Conservation (phyloP, 345 rosid genomes). For the Pistacia integerrima region DNA sequence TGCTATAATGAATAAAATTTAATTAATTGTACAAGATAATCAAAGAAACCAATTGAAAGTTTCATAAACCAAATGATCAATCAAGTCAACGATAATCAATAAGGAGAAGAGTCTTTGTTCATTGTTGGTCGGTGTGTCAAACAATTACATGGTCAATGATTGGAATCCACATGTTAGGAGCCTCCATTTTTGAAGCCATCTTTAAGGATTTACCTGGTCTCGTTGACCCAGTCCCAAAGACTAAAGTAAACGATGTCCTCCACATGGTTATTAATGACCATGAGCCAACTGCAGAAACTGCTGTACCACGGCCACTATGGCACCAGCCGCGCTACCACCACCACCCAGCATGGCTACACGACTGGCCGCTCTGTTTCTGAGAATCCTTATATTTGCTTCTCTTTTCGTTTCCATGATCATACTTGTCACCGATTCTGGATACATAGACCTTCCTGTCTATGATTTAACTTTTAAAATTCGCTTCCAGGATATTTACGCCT, state of each 20-base stretch:
- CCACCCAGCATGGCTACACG: slow-evolving; percentile 14
- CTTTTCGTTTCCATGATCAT: slow-evolving; percentile 17
- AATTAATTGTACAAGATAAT: too few species aligned
- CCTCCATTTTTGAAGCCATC: neutral
- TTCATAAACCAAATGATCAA: neutral
- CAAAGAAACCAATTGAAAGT: neutral
- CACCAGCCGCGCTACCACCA: neutral
- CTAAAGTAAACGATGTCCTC: neutral
- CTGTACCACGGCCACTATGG: neutral
- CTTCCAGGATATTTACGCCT: slow-evolving; percentile 28
- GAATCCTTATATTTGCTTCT: slow-evolving; percentile 9
- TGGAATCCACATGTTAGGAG: neutral
- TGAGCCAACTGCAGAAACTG: neutral
- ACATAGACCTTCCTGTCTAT: neutral
- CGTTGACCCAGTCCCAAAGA: slow-evolving; percentile 6
- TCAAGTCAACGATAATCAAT: too few species aligned
- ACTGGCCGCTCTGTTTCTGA: slow-evolving; percentile 4
- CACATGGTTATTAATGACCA: neutral
- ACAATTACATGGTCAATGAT: neutral
- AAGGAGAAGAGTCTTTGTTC: too few species aligned
- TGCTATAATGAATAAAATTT: too few species aligned
- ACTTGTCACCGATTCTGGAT: slow-evolving; percentile 7
- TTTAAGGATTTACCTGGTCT: too few species aligned
- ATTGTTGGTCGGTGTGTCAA: too few species aligned
- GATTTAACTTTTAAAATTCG: neutral